phyloP scores from a whole-genome alignment of 2,329 filamentous ascomycete species.

The Beauveria rudraprayagi region DNA sequence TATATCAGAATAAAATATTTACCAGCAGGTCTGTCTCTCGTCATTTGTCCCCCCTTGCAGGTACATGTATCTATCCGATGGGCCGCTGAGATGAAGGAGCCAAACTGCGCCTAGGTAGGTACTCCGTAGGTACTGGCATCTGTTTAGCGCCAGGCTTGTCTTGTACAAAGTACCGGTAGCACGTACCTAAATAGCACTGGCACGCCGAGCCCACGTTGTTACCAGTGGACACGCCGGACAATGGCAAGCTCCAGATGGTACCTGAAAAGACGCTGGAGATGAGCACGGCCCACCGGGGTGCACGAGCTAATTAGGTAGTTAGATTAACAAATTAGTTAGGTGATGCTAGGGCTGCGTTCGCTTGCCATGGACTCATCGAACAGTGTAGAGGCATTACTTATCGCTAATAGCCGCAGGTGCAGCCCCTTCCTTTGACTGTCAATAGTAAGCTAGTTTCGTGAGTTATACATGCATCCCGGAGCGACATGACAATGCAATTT shows the following conservation, averaged over 20 bases:
- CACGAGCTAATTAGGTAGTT: not conserved
- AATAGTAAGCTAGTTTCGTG: not conserved
- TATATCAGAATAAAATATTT: not conserved
- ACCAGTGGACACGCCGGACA: not conserved
- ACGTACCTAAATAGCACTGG: no score
- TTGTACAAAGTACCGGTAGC: not conserved
- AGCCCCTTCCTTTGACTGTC: not conserved
- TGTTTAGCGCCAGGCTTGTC: not conserved
- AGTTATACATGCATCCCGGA: not conserved
- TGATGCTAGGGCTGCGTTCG: not conserved
- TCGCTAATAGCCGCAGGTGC: not conserved
- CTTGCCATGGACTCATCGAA: not conserved
- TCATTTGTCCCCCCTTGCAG: not conserved
- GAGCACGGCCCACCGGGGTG: not conserved
- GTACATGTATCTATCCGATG: not conserved
- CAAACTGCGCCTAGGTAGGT: no score
- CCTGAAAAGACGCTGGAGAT: constrained; percentile 5
- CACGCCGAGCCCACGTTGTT: no score
- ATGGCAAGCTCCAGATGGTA: not conserved
- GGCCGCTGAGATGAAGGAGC: not conserved
- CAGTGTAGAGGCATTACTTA: not conserved
- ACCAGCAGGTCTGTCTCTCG: not conserved
- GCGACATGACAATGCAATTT: constrained; percentile 4
- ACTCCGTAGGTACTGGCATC: not conserved
- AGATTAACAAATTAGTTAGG: not conserved